Percentiles rank a stretch among this genome's conserved stretches.
phyloP scores from a whole-genome alignment of 345 rosid species.

The Gossypium mustelinum region DNA sequence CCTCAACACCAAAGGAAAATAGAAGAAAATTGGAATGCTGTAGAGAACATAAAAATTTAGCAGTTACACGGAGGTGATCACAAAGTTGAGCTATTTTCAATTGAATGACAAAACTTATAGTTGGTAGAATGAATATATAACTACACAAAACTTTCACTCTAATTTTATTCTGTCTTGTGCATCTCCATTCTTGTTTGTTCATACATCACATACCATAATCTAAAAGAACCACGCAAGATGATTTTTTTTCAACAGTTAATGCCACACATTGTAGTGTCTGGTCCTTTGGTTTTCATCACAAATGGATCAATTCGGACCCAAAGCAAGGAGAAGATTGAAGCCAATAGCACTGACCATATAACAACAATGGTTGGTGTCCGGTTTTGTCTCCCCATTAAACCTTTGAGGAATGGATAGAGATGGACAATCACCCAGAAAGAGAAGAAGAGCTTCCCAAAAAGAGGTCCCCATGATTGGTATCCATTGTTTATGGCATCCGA shows the following conservation, averaged over 20 bases:
- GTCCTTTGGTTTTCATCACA: conserved; percentile 91
- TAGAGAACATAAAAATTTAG: neutral
- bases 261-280: conserved; percentile 74
- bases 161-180: conserved; percentile 28
- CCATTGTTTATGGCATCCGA: conserved; percentile 96
- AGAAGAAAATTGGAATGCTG: neutral
- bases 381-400: conserved; percentile 95
- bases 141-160: conserved; percentile 30
- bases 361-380: conserved; percentile 95
- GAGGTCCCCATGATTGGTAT: conserved; percentile 86
- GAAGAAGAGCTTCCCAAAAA: conserved; percentile 93
- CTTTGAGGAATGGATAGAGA: conserved; percentile 98
- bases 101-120: conserved; percentile 34
- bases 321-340: conserved; percentile 92
- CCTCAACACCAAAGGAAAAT: neutral
- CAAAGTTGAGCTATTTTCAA: conserved; percentile 16
- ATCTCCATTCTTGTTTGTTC: conserved; percentile 26
- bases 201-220: conserved; percentile 23
- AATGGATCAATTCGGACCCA: conserved; percentile 95
- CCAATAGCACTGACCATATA: conserved; percentile 89
- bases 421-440: conserved; percentile 93
- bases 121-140: conserved; percentile 21
- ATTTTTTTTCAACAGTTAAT: conserved; percentile 63
- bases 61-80: neutral
- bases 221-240: conserved; percentile 11